Base-by-base conservation (phyloP, 495 filamentous ascomycete species). In the Hypoxylon lenormandii region DNA sequence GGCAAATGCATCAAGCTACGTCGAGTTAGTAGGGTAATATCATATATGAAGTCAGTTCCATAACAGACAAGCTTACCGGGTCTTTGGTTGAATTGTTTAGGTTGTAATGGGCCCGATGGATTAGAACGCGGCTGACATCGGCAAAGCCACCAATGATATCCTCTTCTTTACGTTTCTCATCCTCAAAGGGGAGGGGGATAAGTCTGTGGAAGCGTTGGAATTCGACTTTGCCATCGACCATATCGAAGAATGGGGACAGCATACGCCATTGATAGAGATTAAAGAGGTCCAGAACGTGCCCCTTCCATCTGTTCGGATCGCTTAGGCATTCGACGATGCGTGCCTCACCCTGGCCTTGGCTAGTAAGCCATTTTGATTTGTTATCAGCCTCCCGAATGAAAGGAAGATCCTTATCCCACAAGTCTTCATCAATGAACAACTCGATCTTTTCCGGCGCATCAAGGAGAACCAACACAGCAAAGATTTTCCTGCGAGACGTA, bases 201-300 rank as follows among this genome's bases (percentile, higher is more conserved):
- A 21, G 22, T 0, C 12, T 13, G 6, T 54, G 47, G 33, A 70
- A 43, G 13, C 49, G 28, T 3, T 61, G 33, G 21, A 55, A 37
- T 57, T 18, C 22, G 1, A 45, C 37, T 40, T 19, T 60, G 0
- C 5, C 40, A 0, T 30, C 60, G n/a, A 12, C 28, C 46, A 66
- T 54, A 4, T 66, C 18, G 45, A 71, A 71, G n/a, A 66, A 62
- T 26, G 68, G 68, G 7, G 68, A 52, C 18, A 67, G 18, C 60
- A 71, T 55, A 13, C 47, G 21, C 62, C 62, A 62, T 47, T 26
- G 23, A 26, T 26, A 26, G 23, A 2, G 2, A 2, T 26, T 5
- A 26, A 71, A 71, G 12, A 13, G 45, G 19, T 70, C 66, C 3
- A 7, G n/a, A 22, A 42, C 53, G 18, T 3, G 21, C 26, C 8